phyloP scores from a whole-genome alignment of 345 rosid species.

The Populus euphratica region DNA sequence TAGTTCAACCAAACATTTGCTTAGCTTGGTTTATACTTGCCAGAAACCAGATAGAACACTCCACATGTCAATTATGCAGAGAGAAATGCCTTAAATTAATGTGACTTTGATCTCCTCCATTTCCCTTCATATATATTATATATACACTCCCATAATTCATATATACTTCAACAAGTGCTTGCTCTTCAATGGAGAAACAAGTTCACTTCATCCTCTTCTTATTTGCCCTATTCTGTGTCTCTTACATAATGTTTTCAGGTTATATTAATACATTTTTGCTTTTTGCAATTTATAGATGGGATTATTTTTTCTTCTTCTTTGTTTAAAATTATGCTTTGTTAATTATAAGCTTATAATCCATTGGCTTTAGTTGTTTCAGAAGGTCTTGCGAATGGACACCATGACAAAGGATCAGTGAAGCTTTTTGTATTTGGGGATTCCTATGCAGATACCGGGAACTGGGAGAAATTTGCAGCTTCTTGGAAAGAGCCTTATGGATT shows the following conservation, averaged over 20 bases:
- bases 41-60: no score
- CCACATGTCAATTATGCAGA: no score
- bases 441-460: slow-evolving; percentile 65
- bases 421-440: slow-evolving; percentile 77
- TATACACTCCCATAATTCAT: neutral
- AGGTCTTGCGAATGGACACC: neutral
- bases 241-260: neutral
- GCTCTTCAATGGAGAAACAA: slow-evolving; percentile 3
- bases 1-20: neutral
- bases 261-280: neutral
- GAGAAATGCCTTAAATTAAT: no score
- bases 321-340: neutral
- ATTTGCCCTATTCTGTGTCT: neutral
- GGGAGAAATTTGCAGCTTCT: slow-evolving; percentile 25
- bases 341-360: neutral
- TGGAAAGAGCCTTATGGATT: slow-evolving; percentile 62
- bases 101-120: no score
- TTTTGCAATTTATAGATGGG: neutral
- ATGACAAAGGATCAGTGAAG: slow-evolving; percentile 4
- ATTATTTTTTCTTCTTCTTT: neutral
- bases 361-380: neutral
- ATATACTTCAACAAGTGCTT: neutral
- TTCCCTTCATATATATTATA: no score
- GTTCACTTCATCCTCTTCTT: neutral
- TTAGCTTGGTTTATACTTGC: neutral